Base-by-base conservation (phyloP, 495 filamentous ascomycete genomes). In the Penicillium pancosmium region DNA sequence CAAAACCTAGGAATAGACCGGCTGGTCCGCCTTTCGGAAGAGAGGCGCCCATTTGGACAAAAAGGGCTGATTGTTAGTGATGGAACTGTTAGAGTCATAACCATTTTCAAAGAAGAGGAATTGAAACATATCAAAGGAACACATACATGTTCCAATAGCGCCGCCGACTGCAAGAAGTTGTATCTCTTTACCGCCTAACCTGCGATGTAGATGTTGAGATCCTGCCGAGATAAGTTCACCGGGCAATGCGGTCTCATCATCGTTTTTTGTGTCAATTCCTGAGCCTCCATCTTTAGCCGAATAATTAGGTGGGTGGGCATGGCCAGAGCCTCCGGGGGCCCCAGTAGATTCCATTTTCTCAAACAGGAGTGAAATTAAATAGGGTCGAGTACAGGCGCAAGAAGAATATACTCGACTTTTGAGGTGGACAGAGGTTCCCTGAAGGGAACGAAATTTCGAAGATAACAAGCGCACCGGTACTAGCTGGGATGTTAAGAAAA, bases 131-230 rank as follows among this genome's bases (percentile, higher is more conserved):
- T 10, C 7, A 54, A 13, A 21, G 23, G 36, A 31, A 23, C 23
- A 62, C 66, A 44, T 65, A 75, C 72, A 73, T 11, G 88, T 91
- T 33, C 88, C 88, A 65, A 91, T 91, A 16, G 84, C 84, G 34
- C 88, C 88, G 16, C 88, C 88, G 57, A 91, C 83, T 12, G 85
- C 87, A 50, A 91, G 88, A 31, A 91, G 73, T 63, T 90, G 86
- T 56, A 90, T 83, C 56, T 88, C 84, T 41, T 82, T 76, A 10
- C 83, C 80, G 49, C 82, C 79, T 25, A 89, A 67, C 60, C 77
- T 81, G 1, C 85, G 81, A 34, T 85, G 79, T 6, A 73, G 67
- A 27, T 70, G 50, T 49, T 75, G 56, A 13, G 72, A 73, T 5
- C 72, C 70, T 36, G 70, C 65, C 1, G 64, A 66, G 46, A 69